Conservation (phyloP, 2,329 filamentous ascomycete genomes). For the Aspergillus latus region DNA sequence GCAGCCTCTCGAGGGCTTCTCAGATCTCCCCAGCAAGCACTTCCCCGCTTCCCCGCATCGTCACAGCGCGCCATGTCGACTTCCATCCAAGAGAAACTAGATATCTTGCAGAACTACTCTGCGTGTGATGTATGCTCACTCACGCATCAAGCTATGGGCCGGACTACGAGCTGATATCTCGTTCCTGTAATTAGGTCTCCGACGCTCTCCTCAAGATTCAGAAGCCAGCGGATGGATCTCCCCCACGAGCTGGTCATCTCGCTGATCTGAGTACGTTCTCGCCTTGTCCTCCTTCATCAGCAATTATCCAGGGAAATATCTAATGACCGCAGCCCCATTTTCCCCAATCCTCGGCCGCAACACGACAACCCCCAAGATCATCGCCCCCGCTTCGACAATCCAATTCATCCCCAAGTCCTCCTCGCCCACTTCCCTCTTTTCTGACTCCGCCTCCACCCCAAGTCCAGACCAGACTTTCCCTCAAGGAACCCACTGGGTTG, state of each 20-base stretch:
- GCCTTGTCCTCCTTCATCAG: neutral
- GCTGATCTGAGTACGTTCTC: slow-evolving; percentile 57
- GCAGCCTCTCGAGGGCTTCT: too few species aligned
- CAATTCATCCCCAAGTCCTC: slow-evolving; percentile 60
- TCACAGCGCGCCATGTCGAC: slow-evolving; percentile 29
- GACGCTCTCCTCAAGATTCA: slow-evolving; percentile 71
- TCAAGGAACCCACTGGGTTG: slow-evolving; percentile 65
- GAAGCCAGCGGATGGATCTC: slow-evolving; percentile 36
- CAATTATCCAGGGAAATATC: neutral
- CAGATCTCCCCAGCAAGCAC: too few species aligned
- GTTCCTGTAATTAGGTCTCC: slow-evolving; percentile 53
- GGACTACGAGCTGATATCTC: neutral
- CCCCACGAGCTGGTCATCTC: slow-evolving; percentile 66
- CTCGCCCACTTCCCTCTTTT: slow-evolving; percentile 33
- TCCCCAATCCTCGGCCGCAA: slow-evolving; percentile 34
- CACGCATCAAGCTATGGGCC: too few species aligned
- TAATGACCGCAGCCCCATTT: slow-evolving; percentile 31
- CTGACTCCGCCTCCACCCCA: slow-evolving; percentile 12
- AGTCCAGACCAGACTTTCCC: slow-evolving; percentile 52
- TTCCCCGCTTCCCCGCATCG: slow-evolving; percentile 10
- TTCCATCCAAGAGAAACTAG: slow-evolving; percentile 37
- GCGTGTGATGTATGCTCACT: slow-evolving; percentile 43
- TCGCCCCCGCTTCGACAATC: slow-evolving; percentile 47
- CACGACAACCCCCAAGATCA: slow-evolving; percentile 33
- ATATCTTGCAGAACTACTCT: slow-evolving; percentile 37